Percentiles rank a stretch among this genome's conserved stretches.
These are phyloP conservation scores for Pleurotus pulmonarius DNA, from an alignment of 768 basidiomycete species.

Conservation along the genomic window DNA sequence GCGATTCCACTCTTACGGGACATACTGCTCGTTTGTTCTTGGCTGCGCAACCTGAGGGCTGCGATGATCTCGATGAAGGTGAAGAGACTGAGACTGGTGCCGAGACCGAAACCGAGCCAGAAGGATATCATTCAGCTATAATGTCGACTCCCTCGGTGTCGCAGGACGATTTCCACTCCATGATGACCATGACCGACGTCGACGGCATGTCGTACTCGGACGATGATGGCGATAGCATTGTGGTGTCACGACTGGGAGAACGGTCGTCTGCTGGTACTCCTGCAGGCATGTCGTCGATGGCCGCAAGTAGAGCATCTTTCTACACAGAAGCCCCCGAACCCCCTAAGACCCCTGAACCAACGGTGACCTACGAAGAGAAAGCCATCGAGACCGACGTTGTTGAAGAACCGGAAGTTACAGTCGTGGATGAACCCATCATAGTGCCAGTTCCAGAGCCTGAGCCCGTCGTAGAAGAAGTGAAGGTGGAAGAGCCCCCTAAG, in stretches of 20 bases:
- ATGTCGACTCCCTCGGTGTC: slow-evolving; percentile 66
- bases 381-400: slow-evolving; percentile 6
- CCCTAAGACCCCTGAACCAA: slow-evolving; percentile 24
- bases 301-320: slow-evolving; percentile 26
- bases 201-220: slow-evolving; percentile 52
- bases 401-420: neutral
- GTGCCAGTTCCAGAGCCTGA: slow-evolving; percentile 23
- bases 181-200: slow-evolving; percentile 68
- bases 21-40: slow-evolving; percentile 29
- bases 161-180: slow-evolving; percentile 72
- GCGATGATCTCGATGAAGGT: slow-evolving; percentile 31
- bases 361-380: slow-evolving; percentile 47
- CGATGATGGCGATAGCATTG: slow-evolving; percentile 74
- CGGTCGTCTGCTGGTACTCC: neutral
- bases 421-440: slow-evolving; percentile 18
- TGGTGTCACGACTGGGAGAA: slow-evolving; percentile 46
- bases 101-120: slow-evolving; percentile 69
- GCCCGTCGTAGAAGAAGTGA: slow-evolving; percentile 21
- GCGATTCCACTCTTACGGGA: slow-evolving; percentile 37
- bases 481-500: slow-evolving; percentile 40
- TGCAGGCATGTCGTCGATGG: slow-evolving; percentile 16
- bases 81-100: slow-evolving; percentile 69
- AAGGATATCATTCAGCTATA: slow-evolving; percentile 70
- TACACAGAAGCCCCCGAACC: slow-evolving; percentile 25
- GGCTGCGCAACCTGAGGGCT: slow-evolving; percentile 16